Conservation (phyloP, 257 asterid species). For the Solanum rostratum region DNA sequence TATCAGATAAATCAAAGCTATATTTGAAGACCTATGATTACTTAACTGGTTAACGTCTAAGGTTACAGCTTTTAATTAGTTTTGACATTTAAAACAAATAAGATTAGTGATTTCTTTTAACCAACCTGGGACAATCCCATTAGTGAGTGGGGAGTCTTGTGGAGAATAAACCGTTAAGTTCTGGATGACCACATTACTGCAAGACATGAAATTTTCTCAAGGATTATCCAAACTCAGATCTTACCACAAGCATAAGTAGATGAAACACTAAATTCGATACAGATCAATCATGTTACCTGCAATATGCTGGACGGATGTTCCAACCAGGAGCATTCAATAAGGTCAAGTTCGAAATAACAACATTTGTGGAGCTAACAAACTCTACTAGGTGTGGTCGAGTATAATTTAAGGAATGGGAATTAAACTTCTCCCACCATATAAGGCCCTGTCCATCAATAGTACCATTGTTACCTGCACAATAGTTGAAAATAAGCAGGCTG, state of each 20-base stretch:
- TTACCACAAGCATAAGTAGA: not conserved
- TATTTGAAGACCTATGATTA: not conserved
- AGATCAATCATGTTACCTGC: constrained; percentile 59
- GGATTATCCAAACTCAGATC: not conserved
- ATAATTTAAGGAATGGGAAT: constrained; percentile 52
- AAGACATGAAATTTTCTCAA: constrained; percentile 5
- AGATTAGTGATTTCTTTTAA: not conserved
- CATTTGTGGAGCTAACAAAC: constrained; percentile 42
- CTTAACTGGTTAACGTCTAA: not conserved
- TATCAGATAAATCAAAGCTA: not conserved
- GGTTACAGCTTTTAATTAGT: not conserved
- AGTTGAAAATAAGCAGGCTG: not conserved
- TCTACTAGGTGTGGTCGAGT: constrained; percentile 90
- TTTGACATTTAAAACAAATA: not conserved
- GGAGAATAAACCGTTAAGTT: constrained; percentile 75
- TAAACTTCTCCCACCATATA: constrained; percentile 78
- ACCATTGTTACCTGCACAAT: constrained; percentile 72
- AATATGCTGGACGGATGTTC: constrained; percentile 77
- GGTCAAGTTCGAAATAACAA: constrained; percentile 83
- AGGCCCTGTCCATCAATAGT: constrained; percentile 95
- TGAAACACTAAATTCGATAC: not conserved
- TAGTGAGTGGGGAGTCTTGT: constrained; percentile 68
- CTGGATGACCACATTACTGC: constrained; percentile 88
- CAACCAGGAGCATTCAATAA: constrained; percentile 87
- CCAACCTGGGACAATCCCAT: constrained; percentile 90